These are phyloP conservation scores for Exobasidium rhododendri DNA, from an alignment of 1,284 basidiomycete genomes.

Conservation along the genomic window DNA sequence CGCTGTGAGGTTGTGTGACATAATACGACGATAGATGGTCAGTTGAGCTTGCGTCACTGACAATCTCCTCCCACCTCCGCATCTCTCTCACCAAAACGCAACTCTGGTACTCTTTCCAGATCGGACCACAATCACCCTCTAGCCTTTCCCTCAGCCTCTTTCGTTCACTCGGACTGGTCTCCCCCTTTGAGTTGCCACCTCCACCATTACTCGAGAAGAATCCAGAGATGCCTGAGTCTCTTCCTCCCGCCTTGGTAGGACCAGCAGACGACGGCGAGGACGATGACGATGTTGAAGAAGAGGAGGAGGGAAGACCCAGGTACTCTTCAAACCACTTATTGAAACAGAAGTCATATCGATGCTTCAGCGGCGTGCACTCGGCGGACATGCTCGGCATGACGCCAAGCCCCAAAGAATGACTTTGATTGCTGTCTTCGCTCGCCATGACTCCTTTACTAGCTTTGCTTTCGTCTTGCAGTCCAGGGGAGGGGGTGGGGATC, in stretches of 20 bases:
- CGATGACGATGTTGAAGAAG: neutral
- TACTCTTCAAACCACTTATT: conserved; percentile 95
- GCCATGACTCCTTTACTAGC: neutral
- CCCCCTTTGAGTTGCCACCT: neutral
- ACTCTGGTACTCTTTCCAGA: conserved; percentile 73
- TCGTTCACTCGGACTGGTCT: conserved; percentile 9
- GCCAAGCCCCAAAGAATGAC: conserved; percentile 14
- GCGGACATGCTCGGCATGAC: conserved; percentile 61
- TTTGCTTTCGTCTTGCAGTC: no score
- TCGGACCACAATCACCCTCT: conserved; percentile 72
- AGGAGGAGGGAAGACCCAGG: conserved; percentile 56
- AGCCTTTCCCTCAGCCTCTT: conserved; percentile 58
- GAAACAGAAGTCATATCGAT: conserved; percentile 86
- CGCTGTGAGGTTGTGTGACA: conserved; percentile 59
- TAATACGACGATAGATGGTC: no score
- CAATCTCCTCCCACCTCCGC: neutral
- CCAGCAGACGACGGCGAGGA: neutral
- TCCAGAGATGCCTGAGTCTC: neutral
- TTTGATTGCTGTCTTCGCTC: neutral
- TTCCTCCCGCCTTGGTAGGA: neutral
- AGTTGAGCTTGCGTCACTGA: neutral
- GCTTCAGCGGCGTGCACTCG: conserved; percentile 83
- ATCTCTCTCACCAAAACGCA: conserved; percentile 68
- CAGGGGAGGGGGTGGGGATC: no score
- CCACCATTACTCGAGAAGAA: neutral